Evolutionary conservation across 1,139 yeast genomes (phyloP).

Genomic region (Kazachstania sp.): DNA sequence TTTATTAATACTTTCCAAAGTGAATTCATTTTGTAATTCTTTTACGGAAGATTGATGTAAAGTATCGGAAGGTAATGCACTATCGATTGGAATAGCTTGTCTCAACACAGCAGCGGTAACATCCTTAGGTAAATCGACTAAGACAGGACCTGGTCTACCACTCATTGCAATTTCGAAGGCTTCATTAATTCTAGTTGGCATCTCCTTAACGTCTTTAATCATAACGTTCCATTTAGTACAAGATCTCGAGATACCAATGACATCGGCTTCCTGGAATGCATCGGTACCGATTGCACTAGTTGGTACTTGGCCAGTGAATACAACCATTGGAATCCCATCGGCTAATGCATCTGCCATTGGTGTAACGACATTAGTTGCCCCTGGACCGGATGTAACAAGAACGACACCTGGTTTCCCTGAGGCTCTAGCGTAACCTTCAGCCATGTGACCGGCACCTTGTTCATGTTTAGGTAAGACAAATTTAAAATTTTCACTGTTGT

Average conservation of each 20-base stretch:
- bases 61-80: constrained; percentile 36
- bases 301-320: constrained; percentile 95
- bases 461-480: constrained; percentile 94
- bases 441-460: constrained; percentile 99
- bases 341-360: constrained; percentile 97
- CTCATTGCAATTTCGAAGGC: constrained; percentile 94
- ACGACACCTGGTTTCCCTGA: constrained; percentile 96
- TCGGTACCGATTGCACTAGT: constrained; percentile 95
- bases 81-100: constrained; percentile 72
- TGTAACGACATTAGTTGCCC: constrained; percentile 94
- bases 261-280: constrained; percentile 98
- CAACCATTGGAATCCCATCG: constrained; percentile 96
- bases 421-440: constrained; percentile 96
- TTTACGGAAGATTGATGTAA: constrained; percentile 74
- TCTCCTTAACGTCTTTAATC: constrained; percentile 91
- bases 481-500: constrained; percentile 79
- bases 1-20: constrained; percentile 63
- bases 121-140: constrained; percentile 95
- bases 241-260: constrained; percentile 89
- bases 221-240: constrained; percentile 99
- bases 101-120: constrained; percentile 88
- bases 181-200: constrained; percentile 92
- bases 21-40: constrained; percentile 67
- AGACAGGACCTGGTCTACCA: constrained; percentile 97
- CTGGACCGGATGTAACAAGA: constrained; percentile 95